Evolutionary conservation across 306 rosid species (phyloP), one percentile per base, ranked within the genome.

Genomic region (Cicer cuneatum): DNA sequence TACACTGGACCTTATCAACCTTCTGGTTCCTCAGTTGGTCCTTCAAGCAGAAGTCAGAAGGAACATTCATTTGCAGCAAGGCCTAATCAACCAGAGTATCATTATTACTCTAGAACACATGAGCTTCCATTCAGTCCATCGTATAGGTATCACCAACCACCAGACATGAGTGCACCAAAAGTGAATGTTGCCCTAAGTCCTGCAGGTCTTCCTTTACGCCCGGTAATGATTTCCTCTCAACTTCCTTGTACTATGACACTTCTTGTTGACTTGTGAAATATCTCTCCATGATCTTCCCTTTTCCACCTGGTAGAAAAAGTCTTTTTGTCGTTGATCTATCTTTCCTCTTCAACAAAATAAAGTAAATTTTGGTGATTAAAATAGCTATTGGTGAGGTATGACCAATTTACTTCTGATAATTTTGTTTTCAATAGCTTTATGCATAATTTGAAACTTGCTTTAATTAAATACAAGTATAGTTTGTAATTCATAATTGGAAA

Each of bases 31-130:
- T 72, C 85, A 24, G 73, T 73, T 81, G 96, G 90, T 71, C 89
- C 87, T 66, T 85, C 92, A 72, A 71, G 85, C 64, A 62, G 86
- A 72, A 84, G 82, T 85, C 97, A 78, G 83, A 89, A 78, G 79
- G 97, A 95, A 77, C 88, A 81, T 35, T 56, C 87, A 61, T 87
- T 83, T 77, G 97, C 96, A 8, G 96, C 90, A n/a, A 89, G 97
- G 80, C 96, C 97, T 42, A 96, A 91, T 38, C 97, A 92, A 73
- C 90, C 83, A 80, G 98, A 92, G 47, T 92, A 96, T 68, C 98
- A 84, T 81, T 85, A 90, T 83, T 92, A 86, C 80, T 60, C 90
- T 77, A 95, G 81, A 89, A 87, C 96, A 9, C 98, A 97, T 70
- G 92, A 90, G 59, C 88, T 92, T 75, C 88, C 88, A 87, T 87